Evolutionary conservation across 768 basidiomycete species (phyloP).

Genomic region (Mycena galericulata): DNA sequence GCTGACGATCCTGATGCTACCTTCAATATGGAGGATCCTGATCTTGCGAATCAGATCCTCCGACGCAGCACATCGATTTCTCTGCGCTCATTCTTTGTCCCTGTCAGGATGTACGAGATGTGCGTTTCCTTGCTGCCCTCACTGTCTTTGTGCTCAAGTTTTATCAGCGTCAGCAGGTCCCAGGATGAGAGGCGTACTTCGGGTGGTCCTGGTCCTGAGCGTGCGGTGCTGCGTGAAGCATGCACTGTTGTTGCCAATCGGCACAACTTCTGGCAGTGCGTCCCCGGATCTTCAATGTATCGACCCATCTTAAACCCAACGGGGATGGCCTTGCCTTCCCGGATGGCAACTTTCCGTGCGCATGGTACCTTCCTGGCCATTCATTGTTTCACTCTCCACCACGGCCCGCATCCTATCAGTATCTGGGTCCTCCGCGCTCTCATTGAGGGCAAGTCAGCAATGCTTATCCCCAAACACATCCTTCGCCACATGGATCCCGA

Average conservation of each 20-base stretch:
- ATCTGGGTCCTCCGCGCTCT: slow-evolving; percentile 15
- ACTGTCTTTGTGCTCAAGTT: not conserved
- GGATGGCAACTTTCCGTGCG: not conserved
- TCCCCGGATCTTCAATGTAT: not conserved
- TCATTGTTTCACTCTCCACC: slow-evolving; percentile 2
- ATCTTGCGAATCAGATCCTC: too few relatives aligned
- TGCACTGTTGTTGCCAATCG: not conserved
- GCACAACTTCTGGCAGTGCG: slow-evolving; percentile 3
- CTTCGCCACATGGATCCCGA: slow-evolving; percentile 13
- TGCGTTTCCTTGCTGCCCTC: not conserved
- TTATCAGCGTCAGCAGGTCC: not conserved
- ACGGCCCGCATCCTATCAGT: slow-evolving; percentile 6
- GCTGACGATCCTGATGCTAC: too few relatives aligned
- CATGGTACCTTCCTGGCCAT: slow-evolving; percentile 14
- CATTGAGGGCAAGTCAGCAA: not conserved
- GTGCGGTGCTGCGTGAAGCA: not conserved
- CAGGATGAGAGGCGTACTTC: not conserved
- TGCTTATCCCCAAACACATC: slow-evolving; percentile 10
- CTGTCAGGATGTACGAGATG: too few relatives aligned
- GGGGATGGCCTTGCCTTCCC: not conserved
- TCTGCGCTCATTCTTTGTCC: too few relatives aligned
- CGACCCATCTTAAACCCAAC: not conserved
- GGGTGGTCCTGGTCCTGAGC: not conserved
- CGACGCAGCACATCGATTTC: too few relatives aligned
- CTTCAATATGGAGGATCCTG: too few relatives aligned